A percentile compares a stretch with the other conserved stretches of the same genome.
These are phyloP conservation scores for Rhodomyrtus tomentosa DNA, from an alignment of 345 rosid species.

Conservation along the genomic window DNA sequence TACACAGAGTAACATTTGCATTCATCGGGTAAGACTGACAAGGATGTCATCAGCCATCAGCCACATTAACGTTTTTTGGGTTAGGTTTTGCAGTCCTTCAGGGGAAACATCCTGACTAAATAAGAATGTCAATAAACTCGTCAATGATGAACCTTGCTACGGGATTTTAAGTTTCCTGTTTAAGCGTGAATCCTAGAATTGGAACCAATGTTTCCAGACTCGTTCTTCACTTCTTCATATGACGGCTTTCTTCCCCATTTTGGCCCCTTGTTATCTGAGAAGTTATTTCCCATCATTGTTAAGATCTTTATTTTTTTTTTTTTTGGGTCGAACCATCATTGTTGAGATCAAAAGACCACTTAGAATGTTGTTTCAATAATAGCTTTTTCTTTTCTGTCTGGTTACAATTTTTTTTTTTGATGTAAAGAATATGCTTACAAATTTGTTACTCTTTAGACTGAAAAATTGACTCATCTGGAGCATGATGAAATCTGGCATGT, in stretches of 20 bases:
- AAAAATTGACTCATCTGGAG: background rate
- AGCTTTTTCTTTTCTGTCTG: background rate
- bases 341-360: background rate
- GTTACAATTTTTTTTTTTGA: no score
- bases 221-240: background rate
- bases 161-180: background rate
- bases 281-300: background rate
- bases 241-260: background rate
- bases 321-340: no score
- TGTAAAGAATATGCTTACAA: no score
- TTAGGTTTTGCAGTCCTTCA: background rate
- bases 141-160: background rate
- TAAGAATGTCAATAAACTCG: background rate
- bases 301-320: no score
- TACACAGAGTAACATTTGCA: conserved; percentile 66
- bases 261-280: background rate
- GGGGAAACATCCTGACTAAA: background rate
- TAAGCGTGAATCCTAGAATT: background rate
- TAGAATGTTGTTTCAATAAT: background rate
- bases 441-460: background rate
- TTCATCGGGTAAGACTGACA: conserved; percentile 51
- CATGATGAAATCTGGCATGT: background rate
- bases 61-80: background rate
- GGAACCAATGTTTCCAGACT: background rate
- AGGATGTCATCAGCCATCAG: background rate